Conservation (phyloP, 2,329 filamentous ascomycete genomes). For the Aureobasidium sp. region DNA sequence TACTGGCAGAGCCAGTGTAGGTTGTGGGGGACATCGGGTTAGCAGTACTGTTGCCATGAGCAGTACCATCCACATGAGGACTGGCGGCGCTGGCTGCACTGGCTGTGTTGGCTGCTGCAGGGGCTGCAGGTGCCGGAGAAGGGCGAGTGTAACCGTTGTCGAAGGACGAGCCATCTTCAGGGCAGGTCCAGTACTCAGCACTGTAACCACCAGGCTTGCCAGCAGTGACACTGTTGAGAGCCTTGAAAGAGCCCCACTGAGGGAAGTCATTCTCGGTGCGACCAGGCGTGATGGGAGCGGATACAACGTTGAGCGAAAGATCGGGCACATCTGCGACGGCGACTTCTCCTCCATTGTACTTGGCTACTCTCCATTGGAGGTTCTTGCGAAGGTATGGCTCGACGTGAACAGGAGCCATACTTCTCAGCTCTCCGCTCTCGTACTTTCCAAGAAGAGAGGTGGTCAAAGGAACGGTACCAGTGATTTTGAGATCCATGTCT, state of each 20-base stretch:
- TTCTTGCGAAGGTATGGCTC: constrained; percentile 25
- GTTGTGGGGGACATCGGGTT: background rate
- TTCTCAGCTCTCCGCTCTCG: constrained; percentile 27
- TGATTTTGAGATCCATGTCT: constrained; percentile 25
- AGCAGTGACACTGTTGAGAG: constrained; percentile 21
- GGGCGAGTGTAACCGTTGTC: background rate
- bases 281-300: constrained; percentile 32
- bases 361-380: constrained; percentile 28
- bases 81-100: background rate
- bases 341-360: constrained; percentile 30
- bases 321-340: constrained; percentile 27
- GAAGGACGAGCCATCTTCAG: background rate
- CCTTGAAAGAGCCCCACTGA: constrained; percentile 27
- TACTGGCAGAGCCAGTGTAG: constrained; percentile 1
- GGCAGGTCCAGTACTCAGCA: constrained; percentile 11
- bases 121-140: background rate
- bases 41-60: background rate
- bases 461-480: constrained; percentile 40
- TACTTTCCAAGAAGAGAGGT: constrained; percentile 31
- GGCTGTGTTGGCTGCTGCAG: background rate
- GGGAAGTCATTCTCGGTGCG: constrained; percentile 30
- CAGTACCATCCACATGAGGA: constrained; percentile 1
- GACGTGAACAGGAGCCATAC: constrained; percentile 22
- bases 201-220: constrained; percentile 20
- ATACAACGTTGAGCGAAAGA: constrained; percentile 33